Conservation (phyloP, 2,329 filamentous ascomycete species). For the Xylariales sp. region DNA sequence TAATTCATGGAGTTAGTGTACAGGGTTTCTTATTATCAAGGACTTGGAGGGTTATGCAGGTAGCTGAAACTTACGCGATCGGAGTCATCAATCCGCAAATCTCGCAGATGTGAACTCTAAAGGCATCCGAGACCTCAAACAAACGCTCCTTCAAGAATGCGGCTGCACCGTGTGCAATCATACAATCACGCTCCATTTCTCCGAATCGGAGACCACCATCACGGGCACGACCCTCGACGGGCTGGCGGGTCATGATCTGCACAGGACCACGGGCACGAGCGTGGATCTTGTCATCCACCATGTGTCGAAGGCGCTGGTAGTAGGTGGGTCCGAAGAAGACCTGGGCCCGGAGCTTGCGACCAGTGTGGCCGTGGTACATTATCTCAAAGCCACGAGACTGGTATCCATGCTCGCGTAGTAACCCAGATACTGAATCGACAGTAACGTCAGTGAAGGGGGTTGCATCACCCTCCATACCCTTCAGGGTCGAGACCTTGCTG, state of each 20-base stretch:
- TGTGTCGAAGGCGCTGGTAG: constrained; percentile 96
- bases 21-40: too few relatives aligned
- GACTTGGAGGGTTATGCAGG: constrained; percentile 3
- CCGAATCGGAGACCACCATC: constrained; percentile 98
- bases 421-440: constrained; percentile 83
- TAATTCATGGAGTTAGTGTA: constrained; percentile 26
- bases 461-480: constrained; percentile 93
- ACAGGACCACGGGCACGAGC: constrained; percentile 95
- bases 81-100: constrained; percentile 99
- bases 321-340: constrained; percentile 98
- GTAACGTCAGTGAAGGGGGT: constrained; percentile 98
- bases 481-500: constrained; percentile 89
- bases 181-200: constrained; percentile 99
- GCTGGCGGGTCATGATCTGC: constrained; percentile 95
- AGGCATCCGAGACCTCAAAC: constrained; percentile 96
- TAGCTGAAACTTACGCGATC: constrained; percentile 73
- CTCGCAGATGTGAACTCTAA: constrained; percentile 96
- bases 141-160: constrained; percentile 96
- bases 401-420: constrained; percentile 86
- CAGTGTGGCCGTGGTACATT: constrained; percentile 98
- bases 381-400: constrained; percentile 96
- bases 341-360: constrained; percentile 86
- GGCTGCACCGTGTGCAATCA: constrained; percentile 99
- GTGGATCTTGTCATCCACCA: constrained; percentile 99
- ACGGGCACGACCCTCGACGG: constrained; percentile 95